Conservation (phyloP, 2,329 filamentous ascomycete genomes). For the Pyrenophora seminiperda region DNA sequence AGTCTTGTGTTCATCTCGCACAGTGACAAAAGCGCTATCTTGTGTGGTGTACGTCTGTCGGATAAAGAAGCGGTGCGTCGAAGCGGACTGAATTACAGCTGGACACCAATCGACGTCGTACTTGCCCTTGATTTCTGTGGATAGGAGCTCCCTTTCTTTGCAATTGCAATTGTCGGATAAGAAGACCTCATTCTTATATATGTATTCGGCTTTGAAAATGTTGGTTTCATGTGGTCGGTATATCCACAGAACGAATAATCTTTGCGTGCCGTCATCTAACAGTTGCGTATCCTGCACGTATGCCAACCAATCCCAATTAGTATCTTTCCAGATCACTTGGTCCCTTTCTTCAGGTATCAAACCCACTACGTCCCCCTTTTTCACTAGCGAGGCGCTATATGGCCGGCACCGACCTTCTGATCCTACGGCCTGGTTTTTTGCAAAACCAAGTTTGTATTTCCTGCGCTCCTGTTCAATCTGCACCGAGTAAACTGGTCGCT, state of each 20-base stretch:
- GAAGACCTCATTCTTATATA: slow-evolving; percentile 74
- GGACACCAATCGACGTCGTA: slow-evolving; percentile 65
- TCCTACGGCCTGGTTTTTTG: slow-evolving; percentile 5
- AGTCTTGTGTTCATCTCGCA: slow-evolving; percentile 60
- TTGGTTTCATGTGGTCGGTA: slow-evolving; percentile 74
- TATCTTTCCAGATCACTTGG: slow-evolving; percentile 59
- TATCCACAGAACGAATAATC: slow-evolving; percentile 73
- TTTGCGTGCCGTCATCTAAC: slow-evolving; percentile 42
- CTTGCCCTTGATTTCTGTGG: slow-evolving; percentile 62
- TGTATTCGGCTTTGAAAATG: slow-evolving; percentile 70
- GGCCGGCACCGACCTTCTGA: slow-evolving; percentile 2
- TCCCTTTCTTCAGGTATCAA: slow-evolving; percentile 56
- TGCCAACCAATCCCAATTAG: slow-evolving; percentile 68
- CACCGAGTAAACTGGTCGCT: slow-evolving; percentile 8
- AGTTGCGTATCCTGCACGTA: slow-evolving; percentile 63
- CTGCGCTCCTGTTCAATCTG: slow-evolving; percentile 13
- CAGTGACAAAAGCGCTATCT: slow-evolving; percentile 65
- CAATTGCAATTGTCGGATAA: slow-evolving; percentile 79
- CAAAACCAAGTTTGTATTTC: slow-evolving; percentile 25
- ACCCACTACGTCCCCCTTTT: slow-evolving; percentile 57
- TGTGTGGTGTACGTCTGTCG: slow-evolving; percentile 69
- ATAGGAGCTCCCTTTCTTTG: slow-evolving; percentile 56
- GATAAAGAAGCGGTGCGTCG: slow-evolving; percentile 66
- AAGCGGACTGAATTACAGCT: slow-evolving; percentile 52
- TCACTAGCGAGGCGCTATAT: slow-evolving; percentile 28